phyloP scores from a whole-genome alignment of 495 filamentous ascomycete species.

The Penicillium steckii region DNA sequence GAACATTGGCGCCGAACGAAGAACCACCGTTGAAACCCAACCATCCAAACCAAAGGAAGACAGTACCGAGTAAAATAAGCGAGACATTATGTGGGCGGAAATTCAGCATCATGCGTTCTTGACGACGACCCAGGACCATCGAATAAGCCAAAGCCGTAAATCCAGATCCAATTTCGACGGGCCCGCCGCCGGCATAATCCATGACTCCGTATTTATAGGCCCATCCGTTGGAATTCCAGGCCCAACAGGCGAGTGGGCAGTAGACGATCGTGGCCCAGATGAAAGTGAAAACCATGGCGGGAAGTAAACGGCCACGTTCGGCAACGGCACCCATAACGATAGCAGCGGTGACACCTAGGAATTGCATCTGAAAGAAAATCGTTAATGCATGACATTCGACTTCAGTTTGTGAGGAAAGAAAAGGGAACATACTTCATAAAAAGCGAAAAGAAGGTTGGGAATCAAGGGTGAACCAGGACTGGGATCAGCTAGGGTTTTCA shows the following conservation, averaged over 20 bases:
- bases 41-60: constrained; percentile 98
- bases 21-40: constrained; percentile 98
- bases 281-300: constrained; percentile 94
- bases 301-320: constrained; percentile 89
- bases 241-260: constrained; percentile 95
- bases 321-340: constrained; percentile 91
- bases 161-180: constrained; percentile 96
- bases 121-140: constrained; percentile 89
- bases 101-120: constrained; percentile 99
- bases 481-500: constrained; percentile 60
- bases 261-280: constrained; percentile 97
- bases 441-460: constrained; percentile 62
- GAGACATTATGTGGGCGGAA: constrained; percentile 97
- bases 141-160: constrained; percentile 92
- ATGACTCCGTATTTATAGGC: constrained; percentile 86
- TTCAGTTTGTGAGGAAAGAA: background rate
- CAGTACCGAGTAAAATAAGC: constrained; percentile 90
- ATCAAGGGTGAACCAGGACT: constrained; percentile 64
- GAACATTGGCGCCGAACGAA: constrained; percentile 92
- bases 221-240: constrained; percentile 94
- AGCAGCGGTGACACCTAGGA: constrained; percentile 87
- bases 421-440: constrained; percentile 60
- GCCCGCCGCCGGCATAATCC: constrained; percentile 95
- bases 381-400: too few relatives aligned
- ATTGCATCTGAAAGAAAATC: constrained; percentile 79